Evolutionary conservation across 805 yeast species (phyloP).

Genomic region (Candida piceae): DNA sequence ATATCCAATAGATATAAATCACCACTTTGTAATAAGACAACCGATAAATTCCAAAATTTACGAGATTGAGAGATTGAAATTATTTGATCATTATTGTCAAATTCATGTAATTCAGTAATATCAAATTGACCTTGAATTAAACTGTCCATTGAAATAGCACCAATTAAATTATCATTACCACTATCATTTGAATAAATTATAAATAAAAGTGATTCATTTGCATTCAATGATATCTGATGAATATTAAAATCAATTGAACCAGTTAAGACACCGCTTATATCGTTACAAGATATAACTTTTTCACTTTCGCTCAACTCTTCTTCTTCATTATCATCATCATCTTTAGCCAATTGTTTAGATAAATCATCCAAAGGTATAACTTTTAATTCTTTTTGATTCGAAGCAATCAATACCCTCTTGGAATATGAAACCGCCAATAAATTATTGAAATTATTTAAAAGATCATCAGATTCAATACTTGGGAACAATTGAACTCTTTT

Average conservation of each 20-base stretch:
- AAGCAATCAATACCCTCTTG: slow-evolving; percentile 17
- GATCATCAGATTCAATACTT: slow-evolving; percentile 1
- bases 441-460: slow-evolving; percentile 10
- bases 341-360: slow-evolving; percentile 8
- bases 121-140: slow-evolving; percentile 2
- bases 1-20: slow-evolving; percentile 6
- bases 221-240: slow-evolving; percentile 18
- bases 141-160: slow-evolving; percentile 1
- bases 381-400: slow-evolving; percentile 12
- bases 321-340: slow-evolving; percentile 8
- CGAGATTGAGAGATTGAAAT: slow-evolving; percentile 2
- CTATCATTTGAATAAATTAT: slow-evolving; percentile 9
- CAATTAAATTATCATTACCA: slow-evolving; percentile 1
- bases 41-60: slow-evolving; percentile 3
- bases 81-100: slow-evolving; percentile 2
- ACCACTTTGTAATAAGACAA: slow-evolving; percentile 8
- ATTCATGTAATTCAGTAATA: neutral
- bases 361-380: slow-evolving; percentile 11
- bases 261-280: neutral
- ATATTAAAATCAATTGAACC: slow-evolving; percentile 3
- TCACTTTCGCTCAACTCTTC: slow-evolving; percentile 1
- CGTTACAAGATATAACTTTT: slow-evolving; percentile 1
- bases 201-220: slow-evolving; percentile 17
- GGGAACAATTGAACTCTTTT: slow-evolving; percentile 23
- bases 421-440: slow-evolving; percentile 19